phyloP scores from a whole-genome alignment of 345 rosid genomes.

The Cochlearia excelsa region DNA sequence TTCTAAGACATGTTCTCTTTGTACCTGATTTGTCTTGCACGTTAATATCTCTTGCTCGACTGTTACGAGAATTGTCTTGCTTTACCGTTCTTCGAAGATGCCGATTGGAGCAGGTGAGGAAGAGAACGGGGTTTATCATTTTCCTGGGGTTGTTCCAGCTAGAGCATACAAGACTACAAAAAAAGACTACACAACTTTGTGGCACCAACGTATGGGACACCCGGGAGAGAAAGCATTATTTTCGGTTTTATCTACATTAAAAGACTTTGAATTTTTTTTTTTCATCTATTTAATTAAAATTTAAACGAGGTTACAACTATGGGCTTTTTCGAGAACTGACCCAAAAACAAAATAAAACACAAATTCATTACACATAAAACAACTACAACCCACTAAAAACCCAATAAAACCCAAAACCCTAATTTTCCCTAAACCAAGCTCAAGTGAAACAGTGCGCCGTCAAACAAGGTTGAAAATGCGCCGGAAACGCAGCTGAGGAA shows the following conservation, averaged over 20 bases:
- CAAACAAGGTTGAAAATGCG: too few relatives aligned
- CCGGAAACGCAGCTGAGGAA: too few relatives aligned
- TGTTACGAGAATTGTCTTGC: neutral
- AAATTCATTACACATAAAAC: too few relatives aligned
- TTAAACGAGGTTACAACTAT: too few relatives aligned
- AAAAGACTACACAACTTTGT: neutral
- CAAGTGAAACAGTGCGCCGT: too few relatives aligned
- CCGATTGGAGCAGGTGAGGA: too few relatives aligned
- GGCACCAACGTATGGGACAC: slow-evolving; percentile 7
- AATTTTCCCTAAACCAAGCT: too few relatives aligned
- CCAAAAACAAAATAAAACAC: too few relatives aligned
- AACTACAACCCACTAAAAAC: too few relatives aligned
- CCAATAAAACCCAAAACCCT: too few relatives aligned
- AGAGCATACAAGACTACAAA: neutral
- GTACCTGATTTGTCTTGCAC: neutral
- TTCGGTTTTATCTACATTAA: neutral
- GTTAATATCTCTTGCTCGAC: neutral
- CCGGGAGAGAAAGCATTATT: neutral
- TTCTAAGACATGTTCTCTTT: neutral
- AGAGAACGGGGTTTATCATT: neutral
- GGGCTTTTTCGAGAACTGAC: too few relatives aligned
- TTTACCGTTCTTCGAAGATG: neutral
- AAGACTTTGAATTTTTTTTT: slow-evolving; percentile 1
- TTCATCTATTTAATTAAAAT: too few relatives aligned
- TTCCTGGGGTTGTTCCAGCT: neutral